A percentile compares a stretch with the other conserved stretches of the same genome.
Evolutionary conservation across 345 rosid species (phyloP).

Genomic region (Eucalyptus viminalis): DNA sequence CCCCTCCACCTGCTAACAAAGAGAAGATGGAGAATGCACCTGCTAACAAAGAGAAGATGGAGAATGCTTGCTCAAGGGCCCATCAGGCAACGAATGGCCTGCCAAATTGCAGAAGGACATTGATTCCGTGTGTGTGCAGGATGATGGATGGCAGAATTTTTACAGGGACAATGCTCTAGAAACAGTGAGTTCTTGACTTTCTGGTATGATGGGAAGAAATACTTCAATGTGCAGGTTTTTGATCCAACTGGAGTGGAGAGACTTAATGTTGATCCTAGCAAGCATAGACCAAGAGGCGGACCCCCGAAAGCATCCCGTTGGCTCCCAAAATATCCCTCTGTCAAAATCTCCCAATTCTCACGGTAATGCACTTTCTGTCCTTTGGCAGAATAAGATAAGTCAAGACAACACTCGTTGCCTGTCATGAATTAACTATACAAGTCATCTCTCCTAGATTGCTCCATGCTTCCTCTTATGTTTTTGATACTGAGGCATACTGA

Average conservation of each 20-base stretch:
- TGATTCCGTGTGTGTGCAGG: not conserved
- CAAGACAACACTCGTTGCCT: no score
- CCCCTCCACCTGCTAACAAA: not conserved
- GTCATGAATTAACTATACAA: no score
- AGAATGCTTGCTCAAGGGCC: not conserved
- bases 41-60: not conserved
- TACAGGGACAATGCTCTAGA: not conserved
- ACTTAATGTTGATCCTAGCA: not conserved
- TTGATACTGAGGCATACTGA: not conserved
- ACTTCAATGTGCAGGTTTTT: not conserved
- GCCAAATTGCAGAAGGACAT: not conserved
- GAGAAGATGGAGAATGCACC: not conserved
- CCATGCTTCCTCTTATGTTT: no score
- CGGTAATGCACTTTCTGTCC: no score
- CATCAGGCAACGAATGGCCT: not conserved
- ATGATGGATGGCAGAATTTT: constrained; percentile 8
- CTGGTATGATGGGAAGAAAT: not conserved
- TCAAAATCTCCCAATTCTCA: no score
- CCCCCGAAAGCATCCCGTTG: not conserved
- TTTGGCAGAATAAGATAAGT: no score
- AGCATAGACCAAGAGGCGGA: not conserved
- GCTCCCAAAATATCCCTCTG: not conserved
- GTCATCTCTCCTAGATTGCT: no score
- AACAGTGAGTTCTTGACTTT: not conserved
- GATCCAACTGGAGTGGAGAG: not conserved